These are phyloP conservation scores for Suillus spraguei DNA, from an alignment of 768 basidiomycete species.

Conservation along the genomic window DNA sequence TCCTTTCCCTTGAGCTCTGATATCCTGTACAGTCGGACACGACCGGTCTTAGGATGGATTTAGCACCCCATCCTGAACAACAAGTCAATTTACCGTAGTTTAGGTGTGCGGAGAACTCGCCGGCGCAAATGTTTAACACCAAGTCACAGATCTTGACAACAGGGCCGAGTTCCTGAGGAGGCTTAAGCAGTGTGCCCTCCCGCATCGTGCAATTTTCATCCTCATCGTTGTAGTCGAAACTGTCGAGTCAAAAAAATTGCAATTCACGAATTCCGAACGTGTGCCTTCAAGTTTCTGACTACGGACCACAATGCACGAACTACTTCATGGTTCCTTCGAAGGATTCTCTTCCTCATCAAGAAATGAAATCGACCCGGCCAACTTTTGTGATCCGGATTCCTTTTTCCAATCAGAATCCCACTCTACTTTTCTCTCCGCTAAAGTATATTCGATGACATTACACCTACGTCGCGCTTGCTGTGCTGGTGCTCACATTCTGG, in stretches of 20 bases:
- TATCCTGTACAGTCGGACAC: slow-evolving; percentile 57
- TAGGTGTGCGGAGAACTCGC: slow-evolving; percentile 94
- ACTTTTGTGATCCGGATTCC: slow-evolving; percentile 38
- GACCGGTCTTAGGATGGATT: slow-evolving; percentile 89
- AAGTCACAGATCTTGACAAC: slow-evolving; percentile 40
- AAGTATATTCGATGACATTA: slow-evolving; percentile 58
- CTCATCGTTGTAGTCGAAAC: slow-evolving; percentile 38
- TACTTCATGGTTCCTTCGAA: slow-evolving; percentile 12
- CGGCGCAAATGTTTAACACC: slow-evolving; percentile 74
- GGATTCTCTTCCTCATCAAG: slow-evolving; percentile 1
- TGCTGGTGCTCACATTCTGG: slow-evolving; percentile 89
- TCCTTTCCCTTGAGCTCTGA: not conserved
- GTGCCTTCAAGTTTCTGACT: not conserved
- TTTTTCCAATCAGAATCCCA: slow-evolving; percentile 36
- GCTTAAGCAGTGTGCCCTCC: too few relatives aligned
- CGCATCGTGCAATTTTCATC: not conserved
- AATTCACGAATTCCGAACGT: not conserved
- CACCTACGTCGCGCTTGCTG: slow-evolving; percentile 67
- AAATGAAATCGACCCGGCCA: slow-evolving; percentile 41
- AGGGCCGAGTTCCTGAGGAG: slow-evolving; percentile 32
- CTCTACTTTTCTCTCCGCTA: slow-evolving; percentile 56
- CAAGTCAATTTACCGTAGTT: slow-evolving; percentile 88
- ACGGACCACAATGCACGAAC: slow-evolving; percentile 14
- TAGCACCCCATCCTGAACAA: slow-evolving; percentile 86
- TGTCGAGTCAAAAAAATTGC: slow-evolving; percentile 28